Base-by-base conservation (phyloP, 2,329 filamentous ascomycete genomes). In the Rasamsonia emersonii region DNA sequence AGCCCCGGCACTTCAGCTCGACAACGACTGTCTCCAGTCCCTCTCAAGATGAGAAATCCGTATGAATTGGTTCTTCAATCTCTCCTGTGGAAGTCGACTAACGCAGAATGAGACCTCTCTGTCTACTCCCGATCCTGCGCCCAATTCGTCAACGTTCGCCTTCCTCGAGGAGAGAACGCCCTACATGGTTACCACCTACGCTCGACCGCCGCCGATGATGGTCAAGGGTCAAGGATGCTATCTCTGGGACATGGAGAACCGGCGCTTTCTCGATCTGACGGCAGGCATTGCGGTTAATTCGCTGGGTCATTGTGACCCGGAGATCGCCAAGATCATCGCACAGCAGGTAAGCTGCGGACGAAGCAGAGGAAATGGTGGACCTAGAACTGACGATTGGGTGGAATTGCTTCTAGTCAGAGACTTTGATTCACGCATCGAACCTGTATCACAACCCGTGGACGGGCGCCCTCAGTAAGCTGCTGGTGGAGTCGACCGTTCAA, bases 381-480 rank as follows among this genome's bases (percentile, higher is more conserved):
- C 25, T 24, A 18, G 35, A 37, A 29, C 44, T 21, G 11, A 18
- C 33, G 7, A 25, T 13, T 24, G 13, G 7, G 24, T 6, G 75
- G 23, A 10, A 13, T 11, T 16, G 15, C 15, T 8, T 30, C 20
- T 33, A 61, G 75, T 71, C 79, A 18, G 69, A 80, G 50, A 86
- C 79, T 5, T 74, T 98, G 30, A 73, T 95, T 35, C 91, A 98
- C 61, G 82, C 84, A 28, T 95, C 86, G 8, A 98, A 98, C 59
- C 75, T 98, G 13, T 98, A 96, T 71, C 83, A 95, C 64, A 98
- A 96, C 62, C 81, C 82, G 2, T 95, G 91, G 84, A 95, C 85
- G 2, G 89, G 89, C 18, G 77, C 81, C 2, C 76, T 98, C 32
- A 94, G 86, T 41, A 79, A 91, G 58, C 68, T 86, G 15, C 72